Conservation (phyloP, 768 basidiomycete genomes). For the Rickenella mellea region DNA sequence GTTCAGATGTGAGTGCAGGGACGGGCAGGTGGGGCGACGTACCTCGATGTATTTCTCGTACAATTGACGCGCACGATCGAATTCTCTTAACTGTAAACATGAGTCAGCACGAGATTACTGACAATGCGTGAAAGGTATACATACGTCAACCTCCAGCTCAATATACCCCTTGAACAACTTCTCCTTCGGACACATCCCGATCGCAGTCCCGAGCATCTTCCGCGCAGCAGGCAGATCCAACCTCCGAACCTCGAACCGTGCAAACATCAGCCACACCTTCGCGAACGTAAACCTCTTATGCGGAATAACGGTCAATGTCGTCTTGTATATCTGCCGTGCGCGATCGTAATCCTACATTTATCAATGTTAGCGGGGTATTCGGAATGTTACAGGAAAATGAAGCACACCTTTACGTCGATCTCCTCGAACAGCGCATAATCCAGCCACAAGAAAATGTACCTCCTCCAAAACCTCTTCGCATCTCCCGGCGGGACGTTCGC, state of each 20-base stretch:
- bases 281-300: slow-evolving; percentile 98
- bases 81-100: slow-evolving; percentile 77
- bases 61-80: slow-evolving; percentile 82
- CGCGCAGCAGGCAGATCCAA: slow-evolving; percentile 77
- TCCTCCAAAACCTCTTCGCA: slow-evolving; percentile 87
- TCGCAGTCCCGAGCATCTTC: slow-evolving; percentile 80
- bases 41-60: slow-evolving; percentile 96
- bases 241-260: slow-evolving; percentile 79
- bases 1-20: too few relatives aligned
- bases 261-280: slow-evolving; percentile 90
- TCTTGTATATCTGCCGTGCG: slow-evolving; percentile 86
- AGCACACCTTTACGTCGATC: slow-evolving; percentile 77
- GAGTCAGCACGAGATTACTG: too few relatives aligned
- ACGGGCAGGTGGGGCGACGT: too few relatives aligned
- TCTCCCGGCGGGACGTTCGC: slow-evolving; percentile 90
- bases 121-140: slow-evolving; percentile 11
- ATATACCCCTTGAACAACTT: slow-evolving; percentile 94
- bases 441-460: slow-evolving; percentile 89
- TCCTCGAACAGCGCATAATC: slow-evolving; percentile 97
- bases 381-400: not conserved
- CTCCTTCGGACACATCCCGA: slow-evolving; percentile 96
- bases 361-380: not conserved
- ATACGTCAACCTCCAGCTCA: slow-evolving; percentile 82
- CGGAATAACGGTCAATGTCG: slow-evolving; percentile 79
- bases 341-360: slow-evolving; percentile 65